These are phyloP conservation scores for Rhodamnia argentea DNA, from an alignment of 345 rosid genomes.

Conservation along the genomic window DNA sequence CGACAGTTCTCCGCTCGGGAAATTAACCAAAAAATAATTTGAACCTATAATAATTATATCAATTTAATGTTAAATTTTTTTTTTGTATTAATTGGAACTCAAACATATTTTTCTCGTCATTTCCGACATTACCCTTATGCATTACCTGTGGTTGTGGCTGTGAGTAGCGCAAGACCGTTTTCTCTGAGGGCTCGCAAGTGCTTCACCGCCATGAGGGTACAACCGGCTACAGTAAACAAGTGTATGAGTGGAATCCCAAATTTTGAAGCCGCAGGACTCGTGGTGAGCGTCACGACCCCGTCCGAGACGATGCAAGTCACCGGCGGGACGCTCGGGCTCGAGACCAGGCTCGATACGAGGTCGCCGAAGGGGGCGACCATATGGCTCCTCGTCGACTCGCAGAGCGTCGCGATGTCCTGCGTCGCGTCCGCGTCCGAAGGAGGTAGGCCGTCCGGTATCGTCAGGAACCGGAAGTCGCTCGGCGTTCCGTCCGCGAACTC, in stretches of 20 bases:
- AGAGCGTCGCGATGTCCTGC: background rate
- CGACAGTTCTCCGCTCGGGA: too few species aligned
- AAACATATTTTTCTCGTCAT: background rate
- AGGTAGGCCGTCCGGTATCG: constrained; percentile 6
- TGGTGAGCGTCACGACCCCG: background rate
- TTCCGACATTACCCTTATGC: too few species aligned
- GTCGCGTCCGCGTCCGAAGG: background rate
- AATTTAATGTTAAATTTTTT: too few species aligned
- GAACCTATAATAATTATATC: too few species aligned
- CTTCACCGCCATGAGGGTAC: background rate
- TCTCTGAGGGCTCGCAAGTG: background rate
- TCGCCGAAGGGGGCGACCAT: constrained; percentile 1
- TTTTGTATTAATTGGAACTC: background rate
- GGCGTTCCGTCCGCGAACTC: background rate
- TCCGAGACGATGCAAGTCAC: constrained; percentile 4
- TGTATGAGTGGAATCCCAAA: background rate
- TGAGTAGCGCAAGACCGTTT: constrained; percentile 1
- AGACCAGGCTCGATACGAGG: background rate
- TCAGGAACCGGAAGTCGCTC: background rate
- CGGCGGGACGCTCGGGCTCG: background rate
- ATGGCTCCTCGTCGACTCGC: background rate
- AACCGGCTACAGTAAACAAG: background rate
- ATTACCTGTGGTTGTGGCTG: background rate
- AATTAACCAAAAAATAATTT: too few species aligned
- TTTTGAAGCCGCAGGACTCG: background rate